Base-by-base conservation (phyloP, 371 early-diverging fungal genomes). In the Phascolomyces articulosus region DNA sequence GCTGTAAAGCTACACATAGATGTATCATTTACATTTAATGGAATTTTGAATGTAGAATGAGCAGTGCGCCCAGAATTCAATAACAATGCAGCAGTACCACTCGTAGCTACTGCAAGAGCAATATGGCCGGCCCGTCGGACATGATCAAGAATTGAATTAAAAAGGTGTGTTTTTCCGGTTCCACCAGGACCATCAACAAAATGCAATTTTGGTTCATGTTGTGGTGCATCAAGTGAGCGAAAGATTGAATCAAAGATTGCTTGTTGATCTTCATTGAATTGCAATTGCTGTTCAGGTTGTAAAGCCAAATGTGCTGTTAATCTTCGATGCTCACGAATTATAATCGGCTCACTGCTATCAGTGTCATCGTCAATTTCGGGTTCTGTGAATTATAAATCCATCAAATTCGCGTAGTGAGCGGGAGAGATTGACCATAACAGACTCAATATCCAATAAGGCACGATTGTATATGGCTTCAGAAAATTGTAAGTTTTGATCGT, bases 121-220 rank as follows among this genome's bases (percentile, higher is more conserved):
- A 62, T 62, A n/a, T 31, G 3, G 9, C 31, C n/a, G 15, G 16
- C 10, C 2, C n/a, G 38, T 6, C 16, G 62, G 3, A 54, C 62
- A 53, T 62, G 38, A 6, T 40, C 47, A n/a, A n/a, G n/a, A n/a
- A n/a, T n/a, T n/a, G n/a, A n/a, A n/a, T n/a, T n/a, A n/a, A n/a
- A n/a, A n/a, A n/a, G n/a, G n/a, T n/a, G n/a, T n/a, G n/a, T n/a
- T n/a, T n/a, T n/a, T n/a, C n/a, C n/a, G n/a, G n/a, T n/a, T n/a
- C n/a, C n/a, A n/a, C 38, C 13, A 31, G 71, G 69, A 1, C 75
- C 72, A 20, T 55, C 55, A 55, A 55, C 55, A 55, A 55, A 55
- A 27, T 24, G 27, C 10, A 55, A 10, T 27, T 55, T 55, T 7
- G 55, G 27, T 4, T 15, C 2, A n/a, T 55, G 10, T 55, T 16